Base-by-base conservation (phyloP, 805 yeast genomes). In the Huiozyma sinensis region DNA sequence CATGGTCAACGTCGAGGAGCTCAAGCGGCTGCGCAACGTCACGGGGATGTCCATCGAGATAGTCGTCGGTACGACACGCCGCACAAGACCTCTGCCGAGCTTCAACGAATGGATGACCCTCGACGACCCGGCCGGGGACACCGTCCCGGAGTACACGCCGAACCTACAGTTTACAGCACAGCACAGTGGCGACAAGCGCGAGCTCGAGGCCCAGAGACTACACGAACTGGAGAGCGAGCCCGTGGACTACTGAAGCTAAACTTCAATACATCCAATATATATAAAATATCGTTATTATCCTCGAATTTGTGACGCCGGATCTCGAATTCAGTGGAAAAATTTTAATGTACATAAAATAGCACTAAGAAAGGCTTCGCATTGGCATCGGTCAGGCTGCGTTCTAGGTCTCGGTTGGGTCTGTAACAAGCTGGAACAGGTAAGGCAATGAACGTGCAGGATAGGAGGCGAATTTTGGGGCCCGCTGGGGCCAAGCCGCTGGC, bases 391-490 rank as follows among this genome's bases (percentile, higher is more conserved):
- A 17, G 24, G 4, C 24, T 17, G 24, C 24, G 24, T 17, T 17
- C 24, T 17, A 2, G 24, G 24, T 17, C 24, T 17, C 24, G 24
- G 2, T 17, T 17, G 24, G 4, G 24, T 17, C 24, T 17, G 2
- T 17, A 17, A 17, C 24, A 17, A 17, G 24, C 4, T 17, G 24
- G 24, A 17, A 17, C 24, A 17, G 24, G 24, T 11, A 11, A 3
- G n/a, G 33, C 33, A 11, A 60, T 61, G 65, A 55, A 54, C 41
- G 57, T 56, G 6, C 61, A 58, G 37, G 97, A 90, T 58, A 76
- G 95, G 70, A 77, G 95, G 71, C 73, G 96, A 60, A 70, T 88
- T n/a, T 56, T 83, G 31, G 96, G 95, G 0, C 97, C 97, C 0
- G 57, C 73, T 0, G 79, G 76, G 50, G 84, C 84, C 1, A 71